These are phyloP conservation scores for Tuctoria greenei DNA, from an alignment of 176 grass and related monocot species.

Conservation along the genomic window DNA sequence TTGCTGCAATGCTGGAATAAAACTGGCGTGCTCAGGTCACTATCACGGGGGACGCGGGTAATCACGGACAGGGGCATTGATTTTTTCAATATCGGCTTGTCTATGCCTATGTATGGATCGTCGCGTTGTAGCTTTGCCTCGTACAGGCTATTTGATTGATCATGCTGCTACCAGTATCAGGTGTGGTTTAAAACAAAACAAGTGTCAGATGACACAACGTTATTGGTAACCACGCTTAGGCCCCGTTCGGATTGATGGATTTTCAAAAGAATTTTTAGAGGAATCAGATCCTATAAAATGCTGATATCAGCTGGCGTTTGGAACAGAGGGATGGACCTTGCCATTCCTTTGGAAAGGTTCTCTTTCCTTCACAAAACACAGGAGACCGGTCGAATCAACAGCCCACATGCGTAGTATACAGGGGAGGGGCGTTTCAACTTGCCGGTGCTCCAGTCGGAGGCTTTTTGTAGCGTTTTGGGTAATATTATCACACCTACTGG, in stretches of 20 bases:
- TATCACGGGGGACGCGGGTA: conserved; percentile 18
- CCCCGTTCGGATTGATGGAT: not conserved
- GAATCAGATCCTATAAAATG: no score
- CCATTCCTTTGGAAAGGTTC: no score
- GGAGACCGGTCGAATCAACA: no score
- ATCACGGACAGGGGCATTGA: not conserved
- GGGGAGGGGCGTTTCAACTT: no score
- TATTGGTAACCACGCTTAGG: not conserved
- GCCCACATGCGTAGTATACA: no score
- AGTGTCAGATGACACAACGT: not conserved
- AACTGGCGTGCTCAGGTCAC: not conserved
- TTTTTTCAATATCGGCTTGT: conserved; percentile 11
- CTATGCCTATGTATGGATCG: not conserved
- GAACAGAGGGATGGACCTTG: no score
- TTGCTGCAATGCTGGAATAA: not conserved
- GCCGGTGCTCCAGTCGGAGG: no score
- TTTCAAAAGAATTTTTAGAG: no score
- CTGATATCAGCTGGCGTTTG: no score
- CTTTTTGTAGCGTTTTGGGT: no score
- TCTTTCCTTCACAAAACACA: no score
- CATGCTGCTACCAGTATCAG: not conserved
- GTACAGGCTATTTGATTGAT: not conserved
- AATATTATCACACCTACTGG: no score
- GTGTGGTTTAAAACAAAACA: not conserved
- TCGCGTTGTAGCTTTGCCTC: conserved; percentile 14